Evolutionary conservation across 305 asterid species (phyloP).

Genomic region (Withania somnifera): DNA sequence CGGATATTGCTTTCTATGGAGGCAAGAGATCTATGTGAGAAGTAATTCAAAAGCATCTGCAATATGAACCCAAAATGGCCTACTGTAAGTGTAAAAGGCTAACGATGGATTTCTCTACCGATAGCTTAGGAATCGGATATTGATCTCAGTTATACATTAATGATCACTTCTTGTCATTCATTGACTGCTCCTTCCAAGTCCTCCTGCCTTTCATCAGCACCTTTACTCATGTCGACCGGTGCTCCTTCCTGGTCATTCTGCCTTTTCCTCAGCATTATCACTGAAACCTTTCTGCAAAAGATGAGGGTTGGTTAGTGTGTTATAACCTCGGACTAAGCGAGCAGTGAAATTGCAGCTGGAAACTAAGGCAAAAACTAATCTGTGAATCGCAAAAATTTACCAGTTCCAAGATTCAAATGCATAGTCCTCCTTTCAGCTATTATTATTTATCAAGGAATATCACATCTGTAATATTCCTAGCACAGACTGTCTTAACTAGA

Average conservation of each 20-base stretch:
- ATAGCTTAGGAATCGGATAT: not conserved
- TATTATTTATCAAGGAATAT: not conserved
- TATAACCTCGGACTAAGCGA: not conserved
- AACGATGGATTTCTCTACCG: not conserved
- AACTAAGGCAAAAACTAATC: not conserved
- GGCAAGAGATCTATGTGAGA: not conserved
- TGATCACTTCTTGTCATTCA: not conserved
- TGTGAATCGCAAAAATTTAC: not conserved
- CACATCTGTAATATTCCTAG: not conserved
- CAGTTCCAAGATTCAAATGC: not conserved
- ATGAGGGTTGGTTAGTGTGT: not conserved
- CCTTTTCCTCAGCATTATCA: slow-evolving; percentile 5
- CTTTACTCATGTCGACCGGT: not conserved
- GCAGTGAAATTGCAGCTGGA: not conserved
- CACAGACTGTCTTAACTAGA: not conserved
- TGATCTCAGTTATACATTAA: not conserved
- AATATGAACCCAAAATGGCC: not conserved
- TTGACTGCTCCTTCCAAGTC: slow-evolving; percentile 5
- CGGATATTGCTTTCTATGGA: not conserved
- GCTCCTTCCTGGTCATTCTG: slow-evolving; percentile 17
- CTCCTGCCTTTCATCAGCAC: not conserved
- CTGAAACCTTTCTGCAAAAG: slow-evolving; percentile 21
- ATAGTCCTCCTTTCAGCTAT: not conserved
- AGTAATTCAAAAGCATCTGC: not conserved
- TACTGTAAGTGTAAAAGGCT: not conserved